These are phyloP conservation scores for Trametes gibbosa DNA, from an alignment of 768 basidiomycete species.

Conservation along the genomic window DNA sequence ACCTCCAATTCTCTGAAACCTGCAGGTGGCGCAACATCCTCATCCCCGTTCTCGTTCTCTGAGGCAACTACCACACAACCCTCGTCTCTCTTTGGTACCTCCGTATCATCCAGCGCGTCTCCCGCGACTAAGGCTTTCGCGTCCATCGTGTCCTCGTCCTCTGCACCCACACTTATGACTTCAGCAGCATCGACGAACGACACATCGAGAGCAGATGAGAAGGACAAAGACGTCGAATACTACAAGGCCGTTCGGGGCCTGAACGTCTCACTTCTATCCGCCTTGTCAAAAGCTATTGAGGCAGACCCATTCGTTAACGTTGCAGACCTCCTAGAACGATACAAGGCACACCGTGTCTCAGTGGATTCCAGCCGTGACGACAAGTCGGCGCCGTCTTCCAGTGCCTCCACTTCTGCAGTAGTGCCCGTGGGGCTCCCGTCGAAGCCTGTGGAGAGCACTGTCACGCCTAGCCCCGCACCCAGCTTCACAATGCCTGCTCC, in stretches of 20 bases:
- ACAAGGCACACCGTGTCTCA: constrained; percentile 52
- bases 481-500: constrained; percentile 35
- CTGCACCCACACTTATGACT: constrained; percentile 18
- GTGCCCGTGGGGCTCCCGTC: background rate
- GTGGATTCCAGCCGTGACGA: constrained; percentile 57
- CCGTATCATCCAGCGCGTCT: constrained; percentile 38
- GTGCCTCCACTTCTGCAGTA: background rate
- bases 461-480: background rate
- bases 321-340: constrained; percentile 51
- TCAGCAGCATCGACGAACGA: constrained; percentile 2
- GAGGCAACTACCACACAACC: constrained; percentile 9
- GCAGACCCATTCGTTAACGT: constrained; percentile 72
- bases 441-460: background rate
- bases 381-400: constrained; percentile 4
- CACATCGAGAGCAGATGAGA: constrained; percentile 24
- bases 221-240: constrained; percentile 47
- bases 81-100: constrained; percentile 12
- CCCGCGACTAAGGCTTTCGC: constrained; percentile 53
- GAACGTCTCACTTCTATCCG: constrained; percentile 62
- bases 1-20: constrained; percentile 20
- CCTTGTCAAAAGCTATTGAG: constrained; percentile 56
- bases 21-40: constrained; percentile 20
- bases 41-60: constrained; percentile 16
- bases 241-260: constrained; percentile 73
- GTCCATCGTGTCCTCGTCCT: constrained; percentile 36